Conservation (phyloP, 805 yeast species). For the Barnettozyma californica region DNA sequence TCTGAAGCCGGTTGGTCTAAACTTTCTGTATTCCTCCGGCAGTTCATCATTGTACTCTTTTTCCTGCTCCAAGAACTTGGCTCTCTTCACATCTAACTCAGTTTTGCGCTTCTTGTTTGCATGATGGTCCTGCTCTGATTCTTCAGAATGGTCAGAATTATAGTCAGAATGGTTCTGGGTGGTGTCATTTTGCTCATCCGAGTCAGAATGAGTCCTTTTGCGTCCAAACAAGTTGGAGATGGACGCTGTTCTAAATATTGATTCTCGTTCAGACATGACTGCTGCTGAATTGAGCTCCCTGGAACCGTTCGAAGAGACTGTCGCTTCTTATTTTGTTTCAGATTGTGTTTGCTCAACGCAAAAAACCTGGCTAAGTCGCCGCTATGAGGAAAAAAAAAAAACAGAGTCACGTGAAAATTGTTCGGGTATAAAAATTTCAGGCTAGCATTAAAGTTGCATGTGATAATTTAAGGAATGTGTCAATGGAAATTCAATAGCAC, state of each 20-base stretch:
- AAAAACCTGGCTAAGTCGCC: background rate
- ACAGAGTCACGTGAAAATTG: background rate
- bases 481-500: too few relatives aligned
- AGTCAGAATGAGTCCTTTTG: slow-evolving; percentile 7
- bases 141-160: slow-evolving; percentile 4
- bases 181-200: slow-evolving; percentile 4
- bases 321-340: background rate
- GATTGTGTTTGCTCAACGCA: background rate
- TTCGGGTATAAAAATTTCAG: background rate
- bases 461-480: background rate
- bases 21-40: slow-evolving; percentile 68
- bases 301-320: background rate
- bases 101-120: slow-evolving; percentile 21
- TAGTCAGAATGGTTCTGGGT: background rate
- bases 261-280: slow-evolving; percentile 4
- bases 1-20: slow-evolving; percentile 71
- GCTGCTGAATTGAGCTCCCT: background rate
- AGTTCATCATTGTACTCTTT: slow-evolving; percentile 54
- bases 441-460: background rate
- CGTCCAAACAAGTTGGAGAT: slow-evolving; percentile 6
- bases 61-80: slow-evolving; percentile 40
- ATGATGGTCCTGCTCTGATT: slow-evolving; percentile 7
- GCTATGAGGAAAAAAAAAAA: background rate
- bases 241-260: slow-evolving; percentile 9
- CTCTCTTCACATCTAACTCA: slow-evolving; percentile 22